Evolutionary conservation across 2,329 filamentous ascomycete species (phyloP).

Genomic region (Trichophaea hybrida): DNA sequence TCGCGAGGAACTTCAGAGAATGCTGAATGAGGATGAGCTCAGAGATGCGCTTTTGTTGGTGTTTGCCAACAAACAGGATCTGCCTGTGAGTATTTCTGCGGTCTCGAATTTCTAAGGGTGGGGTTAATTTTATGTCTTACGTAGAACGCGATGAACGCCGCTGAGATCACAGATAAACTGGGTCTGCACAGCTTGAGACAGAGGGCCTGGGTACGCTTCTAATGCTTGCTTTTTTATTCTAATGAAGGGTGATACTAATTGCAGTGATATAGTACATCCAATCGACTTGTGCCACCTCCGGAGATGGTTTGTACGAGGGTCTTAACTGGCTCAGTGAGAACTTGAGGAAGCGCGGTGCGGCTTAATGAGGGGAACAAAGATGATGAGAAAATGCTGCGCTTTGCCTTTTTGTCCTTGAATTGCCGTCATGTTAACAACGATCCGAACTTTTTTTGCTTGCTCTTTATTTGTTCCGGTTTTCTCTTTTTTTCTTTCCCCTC

Average conservation of each 20-base stretch:
- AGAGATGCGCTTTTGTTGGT: slow-evolving; percentile 91
- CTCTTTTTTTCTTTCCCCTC: neutral
- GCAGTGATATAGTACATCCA: slow-evolving; percentile 68
- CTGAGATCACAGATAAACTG: slow-evolving; percentile 99
- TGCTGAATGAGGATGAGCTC: slow-evolving; percentile 98
- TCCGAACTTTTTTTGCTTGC: slow-evolving; percentile 1
- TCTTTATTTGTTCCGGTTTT: neutral
- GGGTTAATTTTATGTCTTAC: neutral
- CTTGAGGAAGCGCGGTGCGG: slow-evolving; percentile 48
- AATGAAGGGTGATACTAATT: slow-evolving; percentile 3
- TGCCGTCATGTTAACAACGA: slow-evolving; percentile 6
- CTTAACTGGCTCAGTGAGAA: slow-evolving; percentile 82
- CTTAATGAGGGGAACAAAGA: neutral
- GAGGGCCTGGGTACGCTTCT: slow-evolving; percentile 80
- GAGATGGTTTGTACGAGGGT: slow-evolving; percentile 98
- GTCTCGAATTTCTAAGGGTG: neutral
- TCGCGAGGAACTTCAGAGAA: slow-evolving; percentile 88
- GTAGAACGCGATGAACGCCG: slow-evolving; percentile 98
- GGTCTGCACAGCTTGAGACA: slow-evolving; percentile 97
- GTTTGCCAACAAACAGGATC: slow-evolving; percentile 99
- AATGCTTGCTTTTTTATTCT: neutral
- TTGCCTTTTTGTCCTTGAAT: neutral
- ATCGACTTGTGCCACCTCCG: slow-evolving; percentile 96
- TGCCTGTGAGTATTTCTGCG: slow-evolving; percentile 53
- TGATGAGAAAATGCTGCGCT: neutral